Conservation (phyloP, 257 asterid species). For the Voacanga thouarsii region DNA sequence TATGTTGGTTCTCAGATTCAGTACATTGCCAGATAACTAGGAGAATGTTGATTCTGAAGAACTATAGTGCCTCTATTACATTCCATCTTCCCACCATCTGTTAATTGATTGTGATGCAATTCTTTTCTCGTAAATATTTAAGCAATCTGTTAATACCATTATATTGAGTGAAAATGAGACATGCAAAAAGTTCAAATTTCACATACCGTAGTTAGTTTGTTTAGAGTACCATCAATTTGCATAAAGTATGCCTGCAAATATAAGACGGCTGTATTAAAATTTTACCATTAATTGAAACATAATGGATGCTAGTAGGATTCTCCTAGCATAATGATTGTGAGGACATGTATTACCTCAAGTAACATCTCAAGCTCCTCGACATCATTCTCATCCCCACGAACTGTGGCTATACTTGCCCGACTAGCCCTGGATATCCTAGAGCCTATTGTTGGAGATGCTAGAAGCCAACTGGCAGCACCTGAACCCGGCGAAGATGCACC, state of each 20-base stretch:
- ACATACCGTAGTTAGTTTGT: slow-evolving; percentile 80
- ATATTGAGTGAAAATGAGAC: background rate
- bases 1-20: background rate
- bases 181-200: background rate
- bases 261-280: background rate
- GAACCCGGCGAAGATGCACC: slow-evolving; percentile 74
- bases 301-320: background rate
- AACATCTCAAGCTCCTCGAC: slow-evolving; percentile 96
- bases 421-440: slow-evolving; percentile 86
- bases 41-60: background rate
- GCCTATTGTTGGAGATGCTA: slow-evolving; percentile 76
- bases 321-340: no score
- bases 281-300: background rate
- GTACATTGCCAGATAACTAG: background rate
- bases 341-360: slow-evolving; percentile 56
- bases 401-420: slow-evolving; percentile 82
- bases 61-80: background rate
- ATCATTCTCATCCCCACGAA: slow-evolving; percentile 82
- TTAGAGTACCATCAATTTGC: slow-evolving; percentile 88
- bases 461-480: slow-evolving; percentile 70
- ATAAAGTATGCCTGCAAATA: slow-evolving; percentile 79
- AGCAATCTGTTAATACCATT: background rate
- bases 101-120: background rate
- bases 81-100: background rate
- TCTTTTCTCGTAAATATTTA: no score